Evolutionary conservation across 1,284 basidiomycete genomes (phyloP).

Genomic region (Porogramme epimiltina): DNA sequence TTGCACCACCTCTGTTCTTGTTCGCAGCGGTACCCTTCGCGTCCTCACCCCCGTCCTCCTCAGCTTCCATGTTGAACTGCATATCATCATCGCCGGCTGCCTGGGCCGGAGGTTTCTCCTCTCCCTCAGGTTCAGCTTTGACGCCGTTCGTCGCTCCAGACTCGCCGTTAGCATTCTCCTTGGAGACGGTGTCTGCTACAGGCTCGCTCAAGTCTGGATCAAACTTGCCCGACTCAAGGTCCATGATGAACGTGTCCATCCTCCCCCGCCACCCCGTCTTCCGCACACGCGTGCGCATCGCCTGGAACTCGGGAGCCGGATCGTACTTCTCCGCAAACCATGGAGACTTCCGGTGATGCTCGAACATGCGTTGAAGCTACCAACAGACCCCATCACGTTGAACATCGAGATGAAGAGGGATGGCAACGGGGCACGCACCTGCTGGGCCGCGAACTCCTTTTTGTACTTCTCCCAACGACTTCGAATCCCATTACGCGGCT

Average conservation of each 20-base stretch:
- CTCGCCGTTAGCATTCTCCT: conserved; percentile 43
- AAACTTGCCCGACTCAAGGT: conserved; percentile 81
- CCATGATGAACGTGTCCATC: conserved; percentile 71
- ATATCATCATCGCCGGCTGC: conserved; percentile 32
- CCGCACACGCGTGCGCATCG: conserved; percentile 74
- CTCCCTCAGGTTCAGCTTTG: conserved; percentile 34
- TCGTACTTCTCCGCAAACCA: conserved; percentile 98
- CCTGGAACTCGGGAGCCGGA: conserved; percentile 64
- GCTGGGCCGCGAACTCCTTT: conserved; percentile 81
- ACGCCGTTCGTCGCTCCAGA: conserved; percentile 30
- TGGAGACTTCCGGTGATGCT: conserved; percentile 86
- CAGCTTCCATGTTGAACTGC: conserved; percentile 67
- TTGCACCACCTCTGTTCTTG: conserved; percentile 59
- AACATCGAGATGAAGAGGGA: neutral
- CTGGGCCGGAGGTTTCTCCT: conserved; percentile 39
- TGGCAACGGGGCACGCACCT: conserved; percentile 57
- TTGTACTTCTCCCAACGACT: conserved; percentile 89
- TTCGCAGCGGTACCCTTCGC: conserved; percentile 45
- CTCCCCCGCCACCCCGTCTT: conserved; percentile 81
- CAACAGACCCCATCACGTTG: neutral
- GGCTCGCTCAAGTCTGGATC: conserved; percentile 71
- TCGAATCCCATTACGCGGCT: conserved; percentile 80
- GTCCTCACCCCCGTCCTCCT: conserved; percentile 70
- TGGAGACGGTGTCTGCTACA: conserved; percentile 47
- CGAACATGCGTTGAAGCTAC: conserved; percentile 91